A percentile compares a stretch with the other conserved stretches of the same genome.
Conservation (phyloP, 2,329 filamentous ascomycete genomes). For the Talaromyces sp. region DNA sequence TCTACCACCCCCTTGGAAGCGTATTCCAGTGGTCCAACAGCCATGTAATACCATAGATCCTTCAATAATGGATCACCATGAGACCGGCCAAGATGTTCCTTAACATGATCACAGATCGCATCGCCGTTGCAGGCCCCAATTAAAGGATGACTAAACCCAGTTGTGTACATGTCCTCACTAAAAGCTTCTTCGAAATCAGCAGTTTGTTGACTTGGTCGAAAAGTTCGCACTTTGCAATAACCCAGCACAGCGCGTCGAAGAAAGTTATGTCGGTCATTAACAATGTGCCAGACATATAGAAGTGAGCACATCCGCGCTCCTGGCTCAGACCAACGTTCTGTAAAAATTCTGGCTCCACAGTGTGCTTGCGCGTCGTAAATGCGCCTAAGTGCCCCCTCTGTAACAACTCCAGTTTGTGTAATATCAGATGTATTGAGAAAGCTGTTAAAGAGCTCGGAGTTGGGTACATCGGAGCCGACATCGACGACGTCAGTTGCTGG, state of each 20-base stretch:
- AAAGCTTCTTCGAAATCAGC: not conserved
- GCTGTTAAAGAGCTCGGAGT: constrained; percentile 26
- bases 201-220: not conserved
- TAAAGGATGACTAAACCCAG: not conserved
- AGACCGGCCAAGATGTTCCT: not conserved
- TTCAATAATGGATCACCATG: not conserved
- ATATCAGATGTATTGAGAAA: constrained; percentile 27
- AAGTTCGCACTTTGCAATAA: not conserved
- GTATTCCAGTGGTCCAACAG: not conserved
- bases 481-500: constrained; percentile 26
- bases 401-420: constrained; percentile 22
- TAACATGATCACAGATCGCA: not conserved
- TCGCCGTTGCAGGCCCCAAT: not conserved
- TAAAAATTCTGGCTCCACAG: constrained; percentile 23
- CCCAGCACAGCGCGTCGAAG: constrained; percentile 22
- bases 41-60: not conserved
- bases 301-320: constrained; percentile 22
- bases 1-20: not conserved
- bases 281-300: constrained; percentile 28
- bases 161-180: not conserved
- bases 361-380: constrained; percentile 29
- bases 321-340: constrained; percentile 26
- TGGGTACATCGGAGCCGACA: constrained; percentile 24
- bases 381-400: constrained; percentile 10
- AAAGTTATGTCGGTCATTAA: constrained; percentile 26